These are phyloP conservation scores for Lachancea fermentati DNA, from an alignment of 805 yeast species.

Conservation along the genomic window DNA sequence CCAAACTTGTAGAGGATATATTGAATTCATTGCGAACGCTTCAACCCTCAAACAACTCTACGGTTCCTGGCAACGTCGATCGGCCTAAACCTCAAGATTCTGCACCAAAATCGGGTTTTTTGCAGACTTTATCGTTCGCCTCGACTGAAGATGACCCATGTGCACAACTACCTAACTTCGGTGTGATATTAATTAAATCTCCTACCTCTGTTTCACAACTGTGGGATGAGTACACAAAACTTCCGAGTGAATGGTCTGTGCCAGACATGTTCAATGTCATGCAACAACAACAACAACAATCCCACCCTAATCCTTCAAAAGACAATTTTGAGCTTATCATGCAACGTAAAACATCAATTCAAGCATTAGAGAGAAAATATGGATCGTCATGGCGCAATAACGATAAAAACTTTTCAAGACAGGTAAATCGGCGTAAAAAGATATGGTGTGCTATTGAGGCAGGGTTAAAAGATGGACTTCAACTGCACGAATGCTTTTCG, in stretches of 20 bases:
- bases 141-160: conserved; percentile 19
- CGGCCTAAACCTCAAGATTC: neutral
- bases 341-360: conserved; percentile 21
- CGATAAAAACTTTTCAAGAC: conserved; percentile 30
- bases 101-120: neutral
- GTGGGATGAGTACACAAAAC: conserved; percentile 29
- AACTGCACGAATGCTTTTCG: conserved; percentile 19
- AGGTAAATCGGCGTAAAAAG: conserved; percentile 29
- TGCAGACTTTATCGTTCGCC: neutral
- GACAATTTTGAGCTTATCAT: conserved; percentile 14
- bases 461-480: conserved; percentile 22
- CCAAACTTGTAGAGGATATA: conserved; percentile 3
- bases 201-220: conserved; percentile 25
- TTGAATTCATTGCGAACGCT: conserved; percentile 3
- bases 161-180: conserved; percentile 22
- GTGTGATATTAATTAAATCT: conserved; percentile 26
- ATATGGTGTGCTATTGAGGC: conserved; percentile 29
- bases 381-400: conserved; percentile 29
- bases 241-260: conserved; percentile 25
- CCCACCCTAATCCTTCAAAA: neutral
- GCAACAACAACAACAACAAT: conserved; percentile 15
- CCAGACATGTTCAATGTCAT: conserved; percentile 20
- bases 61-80: neutral
- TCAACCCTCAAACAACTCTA: neutral
- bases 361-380: conserved; percentile 20